Evolutionary conservation across 2,329 filamentous ascomycete species (phyloP), one percentile per base, ranked within the genome.

Genomic region (Fusarium sp.): DNA sequence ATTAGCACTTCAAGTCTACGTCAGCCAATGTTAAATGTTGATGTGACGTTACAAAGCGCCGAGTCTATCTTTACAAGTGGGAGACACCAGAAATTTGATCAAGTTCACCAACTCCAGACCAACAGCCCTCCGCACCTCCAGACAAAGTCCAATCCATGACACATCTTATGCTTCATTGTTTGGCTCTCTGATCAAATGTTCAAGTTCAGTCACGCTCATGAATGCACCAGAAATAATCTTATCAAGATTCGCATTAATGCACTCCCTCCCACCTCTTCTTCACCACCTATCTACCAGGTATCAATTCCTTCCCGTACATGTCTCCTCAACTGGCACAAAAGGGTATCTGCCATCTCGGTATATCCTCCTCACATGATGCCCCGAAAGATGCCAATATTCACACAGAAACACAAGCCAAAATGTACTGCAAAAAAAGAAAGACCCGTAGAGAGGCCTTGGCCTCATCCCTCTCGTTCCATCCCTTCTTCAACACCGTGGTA

Each of bases 401-500:
- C 66, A 56, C 50, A 52, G 48, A 59, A 64, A 32, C 50, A 70
- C 72, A 75, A 64, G 35, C 37, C 43, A 73, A 16, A 34, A 54
- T 43, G 60, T 63, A 63, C 59, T 66, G 60, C 23, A 72, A 57
- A 60, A 60, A 60, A 41, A 71, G 71, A 74, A 54, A 66, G 54
- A 41, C 60, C 57, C 60, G 58, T 52, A 68, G 64, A 68, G 64
- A 34, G 39, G 59, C 45, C 68, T 54, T 75, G 59, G 43, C 52
- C 68, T 75, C 63, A 52, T 70, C 62, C 58, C 43, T 73, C 72
- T 41, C 72, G 34, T 69, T 72, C 72, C 72, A 75, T 75, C 72
- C 72, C 72, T 73, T 67, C 72, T 72, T 70, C 72, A 74, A 75
- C 72, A 74, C 72, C 77, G 70, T 79, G 77, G 77, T 79, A 79